Evolutionary conservation across 2,329 filamentous ascomycete genomes (phyloP).

Genomic region (Exophiala viscosa): DNA sequence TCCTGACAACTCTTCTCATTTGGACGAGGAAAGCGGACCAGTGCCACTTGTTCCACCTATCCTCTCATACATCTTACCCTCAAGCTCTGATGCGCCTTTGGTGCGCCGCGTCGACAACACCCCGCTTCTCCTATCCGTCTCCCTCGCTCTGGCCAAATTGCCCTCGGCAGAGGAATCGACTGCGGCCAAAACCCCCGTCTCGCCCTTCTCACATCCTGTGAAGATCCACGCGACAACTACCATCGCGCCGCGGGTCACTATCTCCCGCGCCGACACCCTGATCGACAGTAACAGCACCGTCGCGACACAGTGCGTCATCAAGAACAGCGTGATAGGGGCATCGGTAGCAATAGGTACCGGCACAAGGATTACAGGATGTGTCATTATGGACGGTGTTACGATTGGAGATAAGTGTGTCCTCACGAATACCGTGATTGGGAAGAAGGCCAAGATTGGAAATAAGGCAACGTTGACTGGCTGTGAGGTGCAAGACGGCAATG

Average conservation of each 20-base stretch:
- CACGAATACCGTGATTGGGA: conserved; percentile 81
- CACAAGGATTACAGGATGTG: conserved; percentile 79
- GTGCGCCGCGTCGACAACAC: conserved; percentile 87
- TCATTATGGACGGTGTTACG: conserved; percentile 88
- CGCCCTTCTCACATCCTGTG: conserved; percentile 70
- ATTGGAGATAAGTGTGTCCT: conserved; percentile 81
- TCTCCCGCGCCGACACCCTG: conserved; percentile 76
- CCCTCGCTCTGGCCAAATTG: conserved; percentile 80
- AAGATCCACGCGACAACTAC: conserved; percentile 83
- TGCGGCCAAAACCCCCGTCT: conserved; percentile 56
- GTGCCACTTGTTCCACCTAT: conserved; percentile 26
- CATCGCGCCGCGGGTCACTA: conserved; percentile 74
- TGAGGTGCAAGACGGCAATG: conserved; percentile 81
- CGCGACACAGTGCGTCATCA: conserved; percentile 85
- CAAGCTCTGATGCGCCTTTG: conserved; percentile 54
- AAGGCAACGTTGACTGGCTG: conserved; percentile 78
- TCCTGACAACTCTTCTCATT: conserved; percentile 15
- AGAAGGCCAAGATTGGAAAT: conserved; percentile 76
- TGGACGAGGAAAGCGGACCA: conserved; percentile 16
- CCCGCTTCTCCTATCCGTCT: conserved; percentile 73
- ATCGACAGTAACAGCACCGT: conserved; percentile 86
- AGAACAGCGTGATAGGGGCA: conserved; percentile 82
- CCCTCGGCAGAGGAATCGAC: conserved; percentile 57
- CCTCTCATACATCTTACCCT: conserved; percentile 55
- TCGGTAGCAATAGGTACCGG: conserved; percentile 82